Percentiles rank a stretch among this genome's conserved stretches.
Conservation (phyloP, 2,329 filamentous ascomycete species). For the Botrytis sinoallii region DNA sequence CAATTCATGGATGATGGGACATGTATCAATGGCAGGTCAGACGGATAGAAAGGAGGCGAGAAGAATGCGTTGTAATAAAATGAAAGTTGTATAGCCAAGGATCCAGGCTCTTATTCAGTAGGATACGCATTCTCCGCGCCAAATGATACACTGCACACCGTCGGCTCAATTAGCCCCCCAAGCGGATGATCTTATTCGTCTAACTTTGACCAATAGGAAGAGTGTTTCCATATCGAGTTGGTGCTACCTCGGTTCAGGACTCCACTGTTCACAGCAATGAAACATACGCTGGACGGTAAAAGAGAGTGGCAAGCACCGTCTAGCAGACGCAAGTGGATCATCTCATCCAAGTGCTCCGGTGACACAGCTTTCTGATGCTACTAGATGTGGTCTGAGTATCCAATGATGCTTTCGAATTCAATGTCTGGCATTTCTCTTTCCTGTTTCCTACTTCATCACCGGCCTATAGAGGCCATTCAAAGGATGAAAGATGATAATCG, state of each 20-base stretch:
- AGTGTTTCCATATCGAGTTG: conserved; percentile 5
- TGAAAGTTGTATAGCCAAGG: neutral
- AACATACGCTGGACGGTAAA: conserved; percentile 18
- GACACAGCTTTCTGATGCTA: neutral
- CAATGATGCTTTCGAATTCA: conserved; percentile 6
- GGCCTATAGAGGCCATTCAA: neutral
- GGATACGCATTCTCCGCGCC: conserved; percentile 1
- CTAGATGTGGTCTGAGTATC: neutral
- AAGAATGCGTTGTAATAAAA: neutral
- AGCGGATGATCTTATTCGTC: neutral
- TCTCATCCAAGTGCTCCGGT: neutral
- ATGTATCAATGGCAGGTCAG: neutral
- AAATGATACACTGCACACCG: conserved; percentile 7
- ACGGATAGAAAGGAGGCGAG: neutral
- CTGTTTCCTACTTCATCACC: neutral
- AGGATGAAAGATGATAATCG: neutral
- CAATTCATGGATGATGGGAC: neutral
- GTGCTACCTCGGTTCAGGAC: neutral
- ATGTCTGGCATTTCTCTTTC: conserved; percentile 2
- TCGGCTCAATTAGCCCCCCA: neutral
- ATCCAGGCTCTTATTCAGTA: neutral
- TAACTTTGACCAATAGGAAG: neutral
- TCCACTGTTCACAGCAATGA: conserved; percentile 17
- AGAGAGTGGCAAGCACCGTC: neutral
- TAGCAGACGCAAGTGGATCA: conserved; percentile 15